Percentiles rank a stretch among this genome's conserved stretches.
These are phyloP conservation scores for Podosphaera leucotricha DNA, from an alignment of 2,329 filamentous ascomycete genomes.

Conservation along the genomic window DNA sequence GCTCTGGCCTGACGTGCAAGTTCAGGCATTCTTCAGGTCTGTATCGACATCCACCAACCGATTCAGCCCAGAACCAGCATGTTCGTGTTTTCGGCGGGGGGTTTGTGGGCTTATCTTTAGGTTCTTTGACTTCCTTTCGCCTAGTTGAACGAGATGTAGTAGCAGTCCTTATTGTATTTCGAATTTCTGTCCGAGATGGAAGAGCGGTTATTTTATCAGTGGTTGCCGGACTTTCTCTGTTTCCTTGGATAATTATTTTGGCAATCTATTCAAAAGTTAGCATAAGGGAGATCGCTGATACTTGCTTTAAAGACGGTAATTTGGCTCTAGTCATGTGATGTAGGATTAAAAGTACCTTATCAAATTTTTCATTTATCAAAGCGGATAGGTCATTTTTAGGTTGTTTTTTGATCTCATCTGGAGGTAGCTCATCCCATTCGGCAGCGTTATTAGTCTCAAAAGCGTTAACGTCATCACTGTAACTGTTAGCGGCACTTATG, in stretches of 20 bases:
- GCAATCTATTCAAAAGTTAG: neutral
- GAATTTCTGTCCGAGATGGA: neutral
- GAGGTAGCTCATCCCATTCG: constrained; percentile 1
- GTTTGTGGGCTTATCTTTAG: neutral
- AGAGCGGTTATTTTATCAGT: neutral
- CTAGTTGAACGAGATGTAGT: neutral
- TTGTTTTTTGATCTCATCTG: neutral
- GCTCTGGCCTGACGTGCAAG: neutral
- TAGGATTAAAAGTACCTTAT: neutral
- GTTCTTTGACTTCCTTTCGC: neutral
- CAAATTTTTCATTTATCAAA: neutral
- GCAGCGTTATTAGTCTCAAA: constrained; percentile 1
- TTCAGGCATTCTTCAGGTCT: constrained; percentile 1
- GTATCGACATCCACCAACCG: neutral
- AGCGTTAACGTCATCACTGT: neutral
- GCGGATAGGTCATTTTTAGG: neutral
- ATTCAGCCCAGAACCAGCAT: constrained; percentile 1
- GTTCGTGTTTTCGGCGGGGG: neutral
- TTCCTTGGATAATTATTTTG: neutral
- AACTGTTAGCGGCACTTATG: neutral
- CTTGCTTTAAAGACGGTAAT: neutral
- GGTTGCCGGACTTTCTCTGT: neutral
- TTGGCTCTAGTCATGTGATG: neutral
- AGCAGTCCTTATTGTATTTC: neutral
- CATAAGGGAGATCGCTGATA: neutral